phyloP scores from a whole-genome alignment of 2,329 filamentous ascomycete species.

The Epichloe hybrida region DNA sequence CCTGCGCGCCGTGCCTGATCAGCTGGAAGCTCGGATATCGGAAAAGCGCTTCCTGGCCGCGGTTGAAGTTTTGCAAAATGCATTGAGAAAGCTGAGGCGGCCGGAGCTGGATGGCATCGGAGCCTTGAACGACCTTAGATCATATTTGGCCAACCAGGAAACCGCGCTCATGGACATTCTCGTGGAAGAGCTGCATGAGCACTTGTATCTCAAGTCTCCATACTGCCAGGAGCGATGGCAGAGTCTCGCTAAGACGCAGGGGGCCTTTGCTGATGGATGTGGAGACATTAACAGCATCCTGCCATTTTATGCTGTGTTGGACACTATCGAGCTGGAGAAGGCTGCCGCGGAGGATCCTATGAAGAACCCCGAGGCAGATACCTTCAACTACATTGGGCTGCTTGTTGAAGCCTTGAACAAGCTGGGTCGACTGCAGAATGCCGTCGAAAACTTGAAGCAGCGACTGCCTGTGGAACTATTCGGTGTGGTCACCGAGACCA shows the following conservation, averaged over 20 bases:
- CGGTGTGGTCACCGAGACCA: constrained; percentile 84
- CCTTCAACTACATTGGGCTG: constrained; percentile 82
- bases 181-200: constrained; percentile 90
- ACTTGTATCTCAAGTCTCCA: constrained; percentile 92
- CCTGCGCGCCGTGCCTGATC: constrained; percentile 76
- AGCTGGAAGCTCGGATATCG: constrained; percentile 84
- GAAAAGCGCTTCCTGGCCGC: constrained; percentile 91
- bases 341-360: constrained; percentile 71
- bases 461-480: constrained; percentile 88
- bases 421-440: constrained; percentile 71
- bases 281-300: constrained; percentile 30
- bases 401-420: constrained; percentile 84
- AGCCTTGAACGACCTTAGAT: constrained; percentile 70
- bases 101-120: constrained; percentile 88
- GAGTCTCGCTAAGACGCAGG: constrained; percentile 55
- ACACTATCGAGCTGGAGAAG: constrained; percentile 45
- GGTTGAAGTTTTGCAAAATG: constrained; percentile 82
- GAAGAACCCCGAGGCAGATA: constrained; percentile 89
- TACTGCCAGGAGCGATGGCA: constrained; percentile 98
- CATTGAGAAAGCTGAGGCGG: constrained; percentile 67
- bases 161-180: constrained; percentile 83
- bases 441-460: constrained; percentile 84
- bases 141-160: constrained; percentile 88
- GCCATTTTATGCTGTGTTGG: constrained; percentile 47
- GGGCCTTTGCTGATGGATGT: constrained; percentile 35